A percentile compares a stretch with the other conserved stretches of the same genome.
Evolutionary conservation across 192 early-diverging fungal genomes (phyloP).

Genomic region (Gaertneriomyces sp.): DNA sequence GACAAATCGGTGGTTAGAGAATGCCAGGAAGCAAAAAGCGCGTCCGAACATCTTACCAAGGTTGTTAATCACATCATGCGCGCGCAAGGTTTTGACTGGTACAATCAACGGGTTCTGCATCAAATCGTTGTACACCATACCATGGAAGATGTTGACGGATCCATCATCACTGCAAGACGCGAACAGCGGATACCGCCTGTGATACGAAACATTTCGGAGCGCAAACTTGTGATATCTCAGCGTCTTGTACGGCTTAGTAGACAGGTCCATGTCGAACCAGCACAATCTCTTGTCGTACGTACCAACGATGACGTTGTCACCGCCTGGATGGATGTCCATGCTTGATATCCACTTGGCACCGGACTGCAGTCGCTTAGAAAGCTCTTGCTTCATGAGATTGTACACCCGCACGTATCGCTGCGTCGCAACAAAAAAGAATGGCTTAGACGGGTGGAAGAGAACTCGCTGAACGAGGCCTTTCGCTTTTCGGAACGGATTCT

Average conservation of each 20-base stretch:
- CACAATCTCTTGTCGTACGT: slow-evolving; percentile 91
- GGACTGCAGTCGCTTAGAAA: slow-evolving; percentile 77
- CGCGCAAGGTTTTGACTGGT: slow-evolving; percentile 90
- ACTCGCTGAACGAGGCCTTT: slow-evolving; percentile 86
- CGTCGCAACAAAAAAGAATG: slow-evolving; percentile 92
- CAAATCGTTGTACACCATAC: slow-evolving; percentile 96
- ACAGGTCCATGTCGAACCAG: slow-evolving; percentile 98
- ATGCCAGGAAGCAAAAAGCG: background rate
- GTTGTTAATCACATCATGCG: slow-evolving; percentile 68
- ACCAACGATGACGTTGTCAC: slow-evolving; percentile 93
- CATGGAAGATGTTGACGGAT: slow-evolving; percentile 92
- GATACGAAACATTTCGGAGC: slow-evolving; percentile 82
- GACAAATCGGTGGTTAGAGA: slow-evolving; percentile 2
- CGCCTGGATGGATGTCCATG: slow-evolving; percentile 89
- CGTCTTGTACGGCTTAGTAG: slow-evolving; percentile 87
- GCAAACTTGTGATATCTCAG: slow-evolving; percentile 87
- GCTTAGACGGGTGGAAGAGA: slow-evolving; percentile 88
- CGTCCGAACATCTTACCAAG: slow-evolving; percentile 54
- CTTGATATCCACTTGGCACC: slow-evolving; percentile 94
- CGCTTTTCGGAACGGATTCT: slow-evolving; percentile 86
- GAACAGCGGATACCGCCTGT: slow-evolving; percentile 88
- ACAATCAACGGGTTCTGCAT: slow-evolving; percentile 97
- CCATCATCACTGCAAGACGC: slow-evolving; percentile 92
- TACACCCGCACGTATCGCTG: slow-evolving; percentile 92
- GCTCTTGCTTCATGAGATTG: slow-evolving; percentile 84